phyloP scores from a whole-genome alignment of 2,329 filamentous ascomycete genomes.

The Celoporthe dispersa region DNA sequence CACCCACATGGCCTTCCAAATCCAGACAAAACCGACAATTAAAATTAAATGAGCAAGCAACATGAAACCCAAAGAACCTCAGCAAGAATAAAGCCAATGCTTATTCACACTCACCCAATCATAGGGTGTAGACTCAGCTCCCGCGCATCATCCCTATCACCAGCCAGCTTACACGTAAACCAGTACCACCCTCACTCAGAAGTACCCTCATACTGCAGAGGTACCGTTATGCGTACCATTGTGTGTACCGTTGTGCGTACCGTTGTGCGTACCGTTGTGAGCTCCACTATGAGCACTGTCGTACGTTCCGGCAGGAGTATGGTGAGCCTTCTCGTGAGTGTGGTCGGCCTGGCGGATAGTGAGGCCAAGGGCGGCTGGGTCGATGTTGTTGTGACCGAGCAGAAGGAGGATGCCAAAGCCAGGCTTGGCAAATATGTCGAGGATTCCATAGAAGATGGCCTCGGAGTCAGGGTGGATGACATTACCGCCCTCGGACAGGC shows the following conservation, averaged over 20 bases:
- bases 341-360: background rate
- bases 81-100: background rate
- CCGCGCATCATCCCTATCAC: no score
- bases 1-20: background rate
- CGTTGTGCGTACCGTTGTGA: background rate
- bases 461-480: conserved; percentile 69
- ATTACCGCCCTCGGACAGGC: conserved; percentile 66
- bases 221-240: background rate
- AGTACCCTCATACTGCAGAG: background rate
- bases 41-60: background rate
- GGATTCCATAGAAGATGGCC: conserved; percentile 69
- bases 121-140: background rate
- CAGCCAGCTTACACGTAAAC: background rate
- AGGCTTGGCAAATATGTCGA: conserved; percentile 69
- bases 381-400: conserved; percentile 66
- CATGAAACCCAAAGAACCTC: background rate
- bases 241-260: background rate
- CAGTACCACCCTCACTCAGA: background rate
- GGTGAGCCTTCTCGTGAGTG: background rate
- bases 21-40: background rate
- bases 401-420: conserved; percentile 65
- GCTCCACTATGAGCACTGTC: background rate
- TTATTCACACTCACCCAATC: background rate
- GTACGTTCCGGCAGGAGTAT: background rate
- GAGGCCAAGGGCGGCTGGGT: conserved; percentile 60